These are phyloP conservation scores for Claviceps monticola DNA, from an alignment of 2,329 filamentous ascomycete species.

Conservation along the genomic window DNA sequence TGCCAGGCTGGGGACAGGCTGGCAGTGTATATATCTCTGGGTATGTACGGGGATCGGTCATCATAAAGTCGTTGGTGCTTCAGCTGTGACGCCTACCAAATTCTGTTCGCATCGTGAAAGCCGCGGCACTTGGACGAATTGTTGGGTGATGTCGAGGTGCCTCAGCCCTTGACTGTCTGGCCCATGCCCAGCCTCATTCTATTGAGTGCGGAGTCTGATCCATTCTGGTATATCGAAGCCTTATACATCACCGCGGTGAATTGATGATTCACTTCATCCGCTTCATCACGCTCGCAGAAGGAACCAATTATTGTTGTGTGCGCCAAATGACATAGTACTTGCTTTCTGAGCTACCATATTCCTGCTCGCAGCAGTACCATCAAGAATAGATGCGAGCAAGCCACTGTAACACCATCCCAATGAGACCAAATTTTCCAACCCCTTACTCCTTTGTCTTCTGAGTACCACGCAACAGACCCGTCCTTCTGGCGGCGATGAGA, in stretches of 20 bases:
- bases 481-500: slow-evolving; percentile 99
- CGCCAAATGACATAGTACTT: slow-evolving; percentile 36
- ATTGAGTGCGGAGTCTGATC: not conserved
- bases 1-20: not conserved
- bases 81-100: too few relatives aligned
- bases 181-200: not conserved
- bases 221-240: not conserved
- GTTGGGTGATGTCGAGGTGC: too few relatives aligned
- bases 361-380: slow-evolving; percentile 34
- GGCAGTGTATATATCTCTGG: not conserved
- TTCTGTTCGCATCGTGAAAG: too few relatives aligned
- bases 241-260: too few relatives aligned
- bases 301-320: slow-evolving; percentile 50
- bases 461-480: slow-evolving; percentile 99
- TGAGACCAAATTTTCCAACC: slow-evolving; percentile 37
- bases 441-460: slow-evolving; percentile 98
- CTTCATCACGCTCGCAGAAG: slow-evolving; percentile 14
- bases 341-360: slow-evolving; percentile 33
- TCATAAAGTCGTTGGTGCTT: too few relatives aligned
- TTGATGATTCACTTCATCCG: slow-evolving; percentile 7
- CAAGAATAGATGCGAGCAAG: slow-evolving; percentile 44
- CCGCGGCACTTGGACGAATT: too few relatives aligned
- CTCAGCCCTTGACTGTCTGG: too few relatives aligned
- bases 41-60: too few relatives aligned
- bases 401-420: slow-evolving; percentile 52